phyloP scores from a whole-genome alignment of 163 green algal species.

The Chlorella variabilis region DNA sequence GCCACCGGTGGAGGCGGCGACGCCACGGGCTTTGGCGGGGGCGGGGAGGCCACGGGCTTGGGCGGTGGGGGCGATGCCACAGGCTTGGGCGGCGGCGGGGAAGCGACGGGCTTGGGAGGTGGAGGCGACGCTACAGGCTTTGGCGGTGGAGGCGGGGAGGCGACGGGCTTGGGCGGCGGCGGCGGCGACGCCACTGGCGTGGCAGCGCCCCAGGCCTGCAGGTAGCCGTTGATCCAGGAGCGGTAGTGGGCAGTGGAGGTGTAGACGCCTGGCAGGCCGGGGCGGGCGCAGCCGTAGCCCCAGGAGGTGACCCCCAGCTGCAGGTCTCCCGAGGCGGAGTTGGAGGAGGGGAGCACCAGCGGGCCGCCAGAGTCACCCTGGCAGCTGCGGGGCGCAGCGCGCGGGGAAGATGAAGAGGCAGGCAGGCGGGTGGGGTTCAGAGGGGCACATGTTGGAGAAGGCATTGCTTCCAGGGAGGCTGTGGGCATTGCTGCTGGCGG shows the following conservation, averaged over 20 bases:
- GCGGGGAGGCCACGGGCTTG: background rate
- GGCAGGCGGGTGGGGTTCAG: background rate
- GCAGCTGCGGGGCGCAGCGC: background rate
- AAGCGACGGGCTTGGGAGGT: background rate
- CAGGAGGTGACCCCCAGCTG: conserved; percentile 2
- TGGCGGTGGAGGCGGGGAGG: background rate
- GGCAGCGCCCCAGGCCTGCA: background rate
- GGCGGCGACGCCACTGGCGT: background rate
- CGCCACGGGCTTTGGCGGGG: background rate
- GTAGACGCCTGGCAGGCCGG: conserved; percentile 19
- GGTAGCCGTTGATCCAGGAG: conserved; percentile 11
- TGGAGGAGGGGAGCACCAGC: background rate
- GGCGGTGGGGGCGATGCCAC: background rate
- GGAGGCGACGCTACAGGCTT: background rate
- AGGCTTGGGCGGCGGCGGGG: background rate
- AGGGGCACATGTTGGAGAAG: no score
- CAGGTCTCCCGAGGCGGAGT: background rate
- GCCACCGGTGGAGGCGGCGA: background rate
- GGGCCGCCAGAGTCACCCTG: conserved; percentile 35
- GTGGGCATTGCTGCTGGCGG: background rate
- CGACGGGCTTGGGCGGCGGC: background rate
- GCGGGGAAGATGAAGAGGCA: background rate
- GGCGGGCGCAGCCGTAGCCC: conserved; percentile 21
- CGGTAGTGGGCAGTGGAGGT: background rate
- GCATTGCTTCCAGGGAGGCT: background rate